Evolutionary conservation across 2,329 filamentous ascomycete genomes (phyloP), one percentile per base, ranked within the genome.

Genomic region (Bipolaris sorokiniana): DNA sequence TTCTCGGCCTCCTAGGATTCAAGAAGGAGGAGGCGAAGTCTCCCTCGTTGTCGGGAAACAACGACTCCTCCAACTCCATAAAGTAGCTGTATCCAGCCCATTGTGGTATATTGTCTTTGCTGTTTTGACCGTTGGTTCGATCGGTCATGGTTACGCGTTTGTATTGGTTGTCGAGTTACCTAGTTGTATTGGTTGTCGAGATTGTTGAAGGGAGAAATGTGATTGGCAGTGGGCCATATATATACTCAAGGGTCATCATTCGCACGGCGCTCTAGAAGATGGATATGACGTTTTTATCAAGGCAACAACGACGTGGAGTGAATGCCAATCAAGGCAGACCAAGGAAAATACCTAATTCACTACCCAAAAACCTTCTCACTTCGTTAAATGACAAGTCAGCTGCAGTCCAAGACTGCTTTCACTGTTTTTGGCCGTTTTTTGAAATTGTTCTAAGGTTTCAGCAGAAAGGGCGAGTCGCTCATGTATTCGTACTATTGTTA

Each of bases 21-120:
- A 56, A 47, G 26, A 51, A 47, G 9, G 48, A 51, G 40, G 48
- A 51, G 4, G 48, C 48, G 3, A 40, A 56, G 41, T 56, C 48
- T 20, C 48, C 48, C 11, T 51, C 26, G 20, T 56, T 56, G 23
- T 51, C 34, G 7, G 53, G 41, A 23, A 56, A 51, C 15, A 40
- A 20, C 7, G 53, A 56, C 18, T 41, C 41, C n/a, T 47, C 48
- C 18, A 56, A n/a, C 13, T 51, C 18, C n/a, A 13, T 31, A 6
- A 55, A 48, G 18, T 38, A 40, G 18, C 10, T 9, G 15, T 51
- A 40, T 9, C 34, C 34, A 51, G 1, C 33, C 15, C 33, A 5
- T 31, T 28, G 26, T 37, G 22, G 9, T 18, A 18, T 23, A 40
- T 7, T 16, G 10, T 36, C 3, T 7, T 45, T 11, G 9, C 15